Evolutionary conservation across 768 basidiomycete genomes (phyloP).

Genomic region (Boletus coccyginus): DNA sequence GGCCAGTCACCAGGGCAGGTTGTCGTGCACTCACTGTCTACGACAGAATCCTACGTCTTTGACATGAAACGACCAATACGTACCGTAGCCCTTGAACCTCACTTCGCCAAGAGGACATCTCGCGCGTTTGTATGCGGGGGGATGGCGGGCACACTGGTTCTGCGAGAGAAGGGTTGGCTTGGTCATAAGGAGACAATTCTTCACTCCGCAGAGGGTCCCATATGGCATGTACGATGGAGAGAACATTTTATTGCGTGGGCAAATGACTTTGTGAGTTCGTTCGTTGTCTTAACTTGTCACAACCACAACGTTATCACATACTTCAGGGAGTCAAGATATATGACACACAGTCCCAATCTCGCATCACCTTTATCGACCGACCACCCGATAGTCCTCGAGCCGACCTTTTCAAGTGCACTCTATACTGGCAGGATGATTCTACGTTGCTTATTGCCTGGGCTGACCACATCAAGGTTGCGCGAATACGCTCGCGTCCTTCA

Average conservation of each 20-base stretch:
- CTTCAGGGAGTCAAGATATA: slow-evolving; percentile 92
- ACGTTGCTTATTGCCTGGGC: slow-evolving; percentile 94
- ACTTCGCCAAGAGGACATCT: slow-evolving; percentile 75
- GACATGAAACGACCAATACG: slow-evolving; percentile 93
- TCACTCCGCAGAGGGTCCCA: slow-evolving; percentile 86
- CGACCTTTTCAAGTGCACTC: slow-evolving; percentile 90
- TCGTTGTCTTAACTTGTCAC: not conserved
- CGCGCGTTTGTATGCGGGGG: slow-evolving; percentile 90
- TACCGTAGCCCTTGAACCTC: slow-evolving; percentile 85
- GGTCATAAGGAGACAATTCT: slow-evolving; percentile 88
- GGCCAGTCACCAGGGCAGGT: slow-evolving; percentile 70
- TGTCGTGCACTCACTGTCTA: slow-evolving; percentile 77
- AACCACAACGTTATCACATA: not conserved
- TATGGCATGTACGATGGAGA: slow-evolving; percentile 90
- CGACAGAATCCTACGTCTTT: slow-evolving; percentile 77
- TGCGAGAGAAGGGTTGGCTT: slow-evolving; percentile 95
- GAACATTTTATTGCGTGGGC: slow-evolving; percentile 92
- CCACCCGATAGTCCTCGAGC: slow-evolving; percentile 81
- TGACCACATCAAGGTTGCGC: slow-evolving; percentile 86
- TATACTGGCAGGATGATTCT: slow-evolving; percentile 90
- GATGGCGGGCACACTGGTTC: slow-evolving; percentile 79
- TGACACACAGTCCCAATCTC: slow-evolving; percentile 71
- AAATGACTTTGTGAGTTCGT: slow-evolving; percentile 73
- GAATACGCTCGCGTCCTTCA: slow-evolving; percentile 63
- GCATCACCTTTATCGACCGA: slow-evolving; percentile 84